These are phyloP conservation scores for Aristolochia californica DNA, from an alignment of 164 flowering plant genomes.

Conservation along the genomic window DNA sequence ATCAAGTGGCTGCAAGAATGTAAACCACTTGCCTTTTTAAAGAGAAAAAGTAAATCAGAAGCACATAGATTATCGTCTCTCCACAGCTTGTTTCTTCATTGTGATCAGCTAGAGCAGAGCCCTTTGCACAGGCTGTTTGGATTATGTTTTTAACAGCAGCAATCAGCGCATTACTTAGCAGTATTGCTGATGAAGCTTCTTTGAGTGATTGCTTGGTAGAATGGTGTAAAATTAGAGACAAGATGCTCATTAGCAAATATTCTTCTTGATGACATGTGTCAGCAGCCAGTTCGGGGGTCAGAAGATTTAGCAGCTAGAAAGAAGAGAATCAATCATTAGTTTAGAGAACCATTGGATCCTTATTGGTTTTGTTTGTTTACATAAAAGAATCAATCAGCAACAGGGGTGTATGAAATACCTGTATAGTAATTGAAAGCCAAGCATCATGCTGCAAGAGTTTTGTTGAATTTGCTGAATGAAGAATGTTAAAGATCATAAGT, in stretches of 20 bases:
- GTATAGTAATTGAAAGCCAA: slow-evolving; percentile 51
- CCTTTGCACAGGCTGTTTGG: slow-evolving; percentile 45
- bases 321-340: neutral
- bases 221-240: slow-evolving; percentile 60
- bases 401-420: slow-evolving; percentile 31
- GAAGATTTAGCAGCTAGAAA: slow-evolving; percentile 52
- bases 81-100: slow-evolving; percentile 51
- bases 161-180: slow-evolving; percentile 37
- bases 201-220: slow-evolving; percentile 40
- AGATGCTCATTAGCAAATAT: slow-evolving; percentile 38
- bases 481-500: slow-evolving; percentile 39
- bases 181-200: slow-evolving; percentile 60
- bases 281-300: slow-evolving; percentile 17
- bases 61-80: slow-evolving; percentile 37
- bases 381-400: neutral
- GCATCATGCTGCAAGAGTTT: slow-evolving; percentile 38
- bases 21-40: slow-evolving; percentile 51
- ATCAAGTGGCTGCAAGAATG: neutral
- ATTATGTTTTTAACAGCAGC: slow-evolving; percentile 27
- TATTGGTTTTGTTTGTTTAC: neutral
- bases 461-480: slow-evolving; percentile 41
- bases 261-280: slow-evolving; percentile 35
- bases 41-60: slow-evolving; percentile 46
- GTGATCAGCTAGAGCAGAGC: slow-evolving; percentile 45
- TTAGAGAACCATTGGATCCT: slow-evolving; percentile 3